Evolutionary conservation across 148 eudicot genomes (phyloP).

Genomic region (Salicornia ramosissima): DNA sequence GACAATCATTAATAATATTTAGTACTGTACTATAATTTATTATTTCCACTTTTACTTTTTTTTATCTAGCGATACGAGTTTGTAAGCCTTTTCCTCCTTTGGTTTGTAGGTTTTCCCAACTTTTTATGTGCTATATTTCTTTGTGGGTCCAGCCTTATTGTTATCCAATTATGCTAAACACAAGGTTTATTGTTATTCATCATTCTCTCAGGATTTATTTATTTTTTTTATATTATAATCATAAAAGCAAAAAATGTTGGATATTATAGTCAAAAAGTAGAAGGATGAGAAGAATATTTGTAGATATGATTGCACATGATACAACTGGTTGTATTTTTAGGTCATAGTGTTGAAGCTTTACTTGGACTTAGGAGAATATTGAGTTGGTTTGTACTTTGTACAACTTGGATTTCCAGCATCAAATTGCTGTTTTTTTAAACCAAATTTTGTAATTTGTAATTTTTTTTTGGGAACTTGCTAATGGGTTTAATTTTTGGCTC

Average conservation of each 20-base stretch:
- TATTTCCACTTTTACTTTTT: too few relatives aligned
- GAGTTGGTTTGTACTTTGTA: background rate
- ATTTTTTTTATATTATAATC: too few relatives aligned
- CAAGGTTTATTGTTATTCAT: conserved; percentile 5
- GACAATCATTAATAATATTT: too few relatives aligned
- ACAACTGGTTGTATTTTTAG: background rate
- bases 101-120: conserved; percentile 2
- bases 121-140: conserved; percentile 14
- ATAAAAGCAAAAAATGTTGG: background rate
- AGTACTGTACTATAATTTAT: too few relatives aligned
- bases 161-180: conserved; percentile 22
- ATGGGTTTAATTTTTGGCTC: too few relatives aligned
- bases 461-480: too few relatives aligned
- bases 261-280: conserved; percentile 21
- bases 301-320: conserved; percentile 36
- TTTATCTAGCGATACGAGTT: too few relatives aligned
- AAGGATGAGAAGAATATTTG: conserved; percentile 15
- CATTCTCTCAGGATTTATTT: too few relatives aligned
- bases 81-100: background rate
- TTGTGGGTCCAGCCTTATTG: conserved; percentile 30
- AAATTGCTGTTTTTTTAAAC: background rate
- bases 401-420: conserved; percentile 16
- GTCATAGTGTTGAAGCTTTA: background rate
- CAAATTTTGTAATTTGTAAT: too few relatives aligned
- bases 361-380: conserved; percentile 9